These are phyloP conservation scores for Dactylorhiza incarnata DNA, from an alignment of 106 monocot genomes.

Conservation along the genomic window DNA sequence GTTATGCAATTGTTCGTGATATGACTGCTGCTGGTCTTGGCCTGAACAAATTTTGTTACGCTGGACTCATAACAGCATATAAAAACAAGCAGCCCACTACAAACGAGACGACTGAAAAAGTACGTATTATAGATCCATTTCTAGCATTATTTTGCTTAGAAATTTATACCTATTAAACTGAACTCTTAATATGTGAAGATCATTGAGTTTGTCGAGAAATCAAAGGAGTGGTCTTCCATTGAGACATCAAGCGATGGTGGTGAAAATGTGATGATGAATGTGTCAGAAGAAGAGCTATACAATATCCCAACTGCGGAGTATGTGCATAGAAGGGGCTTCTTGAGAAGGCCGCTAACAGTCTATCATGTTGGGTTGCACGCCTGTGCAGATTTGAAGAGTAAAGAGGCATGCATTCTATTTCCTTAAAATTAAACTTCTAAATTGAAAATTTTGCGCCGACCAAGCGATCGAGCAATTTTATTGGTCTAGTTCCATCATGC, in stretches of 20 bases:
- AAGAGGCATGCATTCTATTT: conserved; percentile 41
- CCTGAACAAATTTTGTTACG: conserved; percentile 94
- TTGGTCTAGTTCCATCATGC: neutral
- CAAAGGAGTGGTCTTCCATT: conserved; percentile 88
- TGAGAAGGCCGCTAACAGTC: conserved; percentile 53
- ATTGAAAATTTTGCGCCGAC: neutral
- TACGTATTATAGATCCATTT: conserved; percentile 16
- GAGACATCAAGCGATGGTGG: conserved; percentile 71
- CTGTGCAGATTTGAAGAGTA: conserved; percentile 75
- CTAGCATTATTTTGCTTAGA: neutral
- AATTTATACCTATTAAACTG: neutral
- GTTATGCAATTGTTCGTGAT: conserved; percentile 89
- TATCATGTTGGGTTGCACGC: conserved; percentile 92
- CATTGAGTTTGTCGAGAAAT: conserved; percentile 85
- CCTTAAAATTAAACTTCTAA: neutral
- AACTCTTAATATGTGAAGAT: conserved; percentile 38
- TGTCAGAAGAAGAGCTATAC: conserved; percentile 89
- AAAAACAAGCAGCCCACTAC: conserved; percentile 72
- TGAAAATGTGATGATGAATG: conserved; percentile 95
- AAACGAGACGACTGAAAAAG: conserved; percentile 66
- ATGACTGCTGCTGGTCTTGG: conserved; percentile 97
- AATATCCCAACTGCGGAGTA: conserved; percentile 87
- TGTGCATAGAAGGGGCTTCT: conserved; percentile 64
- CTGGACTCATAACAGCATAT: conserved; percentile 84
- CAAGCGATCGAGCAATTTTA: neutral